Percentiles rank a stretch among this genome's conserved stretches.
Conservation (phyloP, 768 basidiomycete species). For the Tulasnella sp. region DNA sequence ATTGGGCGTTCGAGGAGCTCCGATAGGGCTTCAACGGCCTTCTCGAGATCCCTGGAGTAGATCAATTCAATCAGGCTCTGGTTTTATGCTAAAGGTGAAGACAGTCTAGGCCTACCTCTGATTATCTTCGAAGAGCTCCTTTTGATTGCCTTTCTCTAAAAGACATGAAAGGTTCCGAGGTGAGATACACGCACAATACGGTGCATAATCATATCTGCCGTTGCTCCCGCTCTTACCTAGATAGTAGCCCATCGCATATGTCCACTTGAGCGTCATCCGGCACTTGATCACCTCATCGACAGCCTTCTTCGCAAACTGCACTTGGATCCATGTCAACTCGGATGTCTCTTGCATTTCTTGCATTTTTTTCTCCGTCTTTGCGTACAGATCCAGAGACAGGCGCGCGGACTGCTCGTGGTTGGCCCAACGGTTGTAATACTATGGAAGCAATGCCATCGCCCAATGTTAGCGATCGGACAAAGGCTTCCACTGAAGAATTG, state of each 20-base stretch:
- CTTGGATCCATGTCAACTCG: conserved; percentile 93
- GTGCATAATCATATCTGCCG: neutral
- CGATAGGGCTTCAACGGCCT: conserved; percentile 88
- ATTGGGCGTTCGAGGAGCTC: conserved; percentile 88
- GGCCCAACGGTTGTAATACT: conserved; percentile 99
- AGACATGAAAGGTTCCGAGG: no score
- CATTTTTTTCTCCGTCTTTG: conserved; percentile 99
- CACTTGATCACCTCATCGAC: conserved; percentile 86
- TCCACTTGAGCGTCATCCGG: conserved; percentile 96
- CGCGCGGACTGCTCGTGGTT: conserved; percentile 99
- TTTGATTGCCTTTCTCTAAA: conserved; percentile 63
- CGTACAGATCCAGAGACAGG: conserved; percentile 82
- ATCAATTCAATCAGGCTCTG: neutral
- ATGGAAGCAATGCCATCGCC: neutral
- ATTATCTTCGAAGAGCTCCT: conserved; percentile 94
- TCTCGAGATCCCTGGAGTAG: conserved; percentile 92
- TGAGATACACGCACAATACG: no score
- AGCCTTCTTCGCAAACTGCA: conserved; percentile 97
- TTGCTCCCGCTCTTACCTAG: conserved; percentile 32
- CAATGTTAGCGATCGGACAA: neutral
- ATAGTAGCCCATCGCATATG: conserved; percentile 98
- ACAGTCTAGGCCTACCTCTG: conserved; percentile 48
- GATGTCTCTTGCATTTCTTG: conserved; percentile 96
- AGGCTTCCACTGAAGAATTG: neutral
- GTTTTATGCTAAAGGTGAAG: conserved; percentile 6